Base-by-base conservation (phyloP, 1,139 yeast genomes). In the Magnusiomyces tetraspermus region DNA sequence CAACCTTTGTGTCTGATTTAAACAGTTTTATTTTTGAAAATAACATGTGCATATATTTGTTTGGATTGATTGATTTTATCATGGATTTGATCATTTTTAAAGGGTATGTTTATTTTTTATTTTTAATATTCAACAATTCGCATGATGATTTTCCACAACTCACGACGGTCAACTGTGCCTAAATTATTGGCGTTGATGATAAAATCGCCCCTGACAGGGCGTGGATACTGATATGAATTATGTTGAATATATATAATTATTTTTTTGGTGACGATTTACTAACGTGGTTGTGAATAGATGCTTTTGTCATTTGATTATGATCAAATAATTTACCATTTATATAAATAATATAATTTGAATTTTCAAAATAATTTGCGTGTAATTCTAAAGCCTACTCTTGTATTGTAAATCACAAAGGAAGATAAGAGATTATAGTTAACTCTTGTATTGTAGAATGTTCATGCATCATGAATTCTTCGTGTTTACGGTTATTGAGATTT, bases 101-200 rank as follows among this genome's bases (percentile, higher is more conserved):
- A 31, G 22, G 37, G 40, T 31, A 31, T 19, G 48, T 45, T 31
- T 26, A 31, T 2, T 17, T 45, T 11, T 31, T 3, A 17, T 31
- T 19, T 37, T 33, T n/a, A n/a, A n/a, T n/a, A n/a, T n/a, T n/a
- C n/a, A n/a, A n/a, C n/a, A n/a, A 38, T 53, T 58, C 60, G 69
- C 84, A 85, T 82, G 77, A 89, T 89, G 97, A 87, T 74, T 76
- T 73, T 72, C 85, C 90, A 87, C 86, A 76, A 28, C 83, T 89
- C 97, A 90, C 97, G 97, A 90, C 97, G 97, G 97, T 90, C 97
- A 84, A 85, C 97, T 89, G 96, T 77, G 89, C 82, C 79, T 76
- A 78, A 79, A 78, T 80, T 80, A 77, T 78, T 78, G 74, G 77
- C 80, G 88, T 69, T 78, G 90, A 97, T 90, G 90, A 97, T 90